These are phyloP conservation scores for Saccharomycopsis oosterbeekiorum DNA, from an alignment of 805 yeast species.

Conservation along the genomic window DNA sequence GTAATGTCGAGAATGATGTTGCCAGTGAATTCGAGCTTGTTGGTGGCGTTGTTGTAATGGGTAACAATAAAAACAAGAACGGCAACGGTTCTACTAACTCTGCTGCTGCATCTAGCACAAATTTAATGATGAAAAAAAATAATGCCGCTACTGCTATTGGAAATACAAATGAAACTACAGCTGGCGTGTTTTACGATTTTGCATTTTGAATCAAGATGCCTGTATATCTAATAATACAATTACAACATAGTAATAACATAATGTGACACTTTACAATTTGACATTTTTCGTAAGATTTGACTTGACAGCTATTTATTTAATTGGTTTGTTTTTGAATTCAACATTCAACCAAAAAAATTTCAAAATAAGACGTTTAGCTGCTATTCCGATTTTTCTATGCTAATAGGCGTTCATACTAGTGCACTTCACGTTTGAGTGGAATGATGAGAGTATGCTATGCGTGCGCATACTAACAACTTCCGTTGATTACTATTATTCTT, in stretches of 20 bases:
- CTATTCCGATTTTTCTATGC: no score
- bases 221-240: not conserved
- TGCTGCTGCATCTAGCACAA: not conserved
- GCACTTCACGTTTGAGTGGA: no score
- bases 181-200: not conserved
- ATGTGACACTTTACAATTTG: not conserved
- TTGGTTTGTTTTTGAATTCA: no score
- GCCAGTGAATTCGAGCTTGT: not conserved
- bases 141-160: not conserved
- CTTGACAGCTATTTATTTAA: not conserved
- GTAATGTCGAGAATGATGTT: not conserved
- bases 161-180: not conserved
- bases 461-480: no score
- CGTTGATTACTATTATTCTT: no score
- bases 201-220: not conserved
- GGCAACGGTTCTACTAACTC: not conserved
- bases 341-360: no score
- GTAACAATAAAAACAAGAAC: not conserved
- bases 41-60: not conserved
- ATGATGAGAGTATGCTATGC: no score
- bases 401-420: no score
- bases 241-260: not conserved
- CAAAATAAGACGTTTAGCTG: no score
- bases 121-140: not conserved
- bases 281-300: not conserved